Evolutionary conservation across 169 alveolate genomes (phyloP).

Genomic region (Plasmodium blacklocki): DNA sequence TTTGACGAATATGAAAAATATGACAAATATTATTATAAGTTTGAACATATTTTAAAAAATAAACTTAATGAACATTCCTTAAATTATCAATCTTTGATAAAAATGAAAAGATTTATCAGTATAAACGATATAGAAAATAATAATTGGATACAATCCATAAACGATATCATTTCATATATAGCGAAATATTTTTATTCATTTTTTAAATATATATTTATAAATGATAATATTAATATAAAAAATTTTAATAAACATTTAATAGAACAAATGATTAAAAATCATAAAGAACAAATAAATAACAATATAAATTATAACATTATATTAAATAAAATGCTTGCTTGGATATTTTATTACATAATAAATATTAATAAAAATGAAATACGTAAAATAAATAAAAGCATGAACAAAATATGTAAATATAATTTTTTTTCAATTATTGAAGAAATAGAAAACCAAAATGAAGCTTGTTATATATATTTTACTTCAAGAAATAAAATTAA

Average conservation of each 20-base stretch:
- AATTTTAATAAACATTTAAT: neutral
- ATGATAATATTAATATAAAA: conserved; percentile 4
- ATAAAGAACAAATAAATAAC: neutral
- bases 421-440: conserved; percentile 41
- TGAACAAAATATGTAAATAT: conserved; percentile 36
- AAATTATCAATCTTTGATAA: conserved; percentile 45
- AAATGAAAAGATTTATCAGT: conserved; percentile 20
- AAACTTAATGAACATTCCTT: conserved; percentile 50
- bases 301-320: neutral
- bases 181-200: conserved; percentile 6
- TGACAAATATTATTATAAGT: neutral
- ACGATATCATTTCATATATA: conserved; percentile 22
- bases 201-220: neutral
- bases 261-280: neutral
- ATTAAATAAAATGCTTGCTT: conserved; percentile 20
- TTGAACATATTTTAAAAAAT: conserved; percentile 38
- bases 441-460: conserved; percentile 35
- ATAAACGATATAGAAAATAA: neutral
- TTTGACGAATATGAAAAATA: neutral
- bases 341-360: neutral
- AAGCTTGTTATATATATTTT: conserved; percentile 51
- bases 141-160: conserved; percentile 7
- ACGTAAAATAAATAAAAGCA: conserved; percentile 8
- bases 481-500: conserved; percentile 25
- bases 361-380: neutral